phyloP scores from a whole-genome alignment of 2,329 filamentous ascomycete species.

The Fusarium pilosicola region DNA sequence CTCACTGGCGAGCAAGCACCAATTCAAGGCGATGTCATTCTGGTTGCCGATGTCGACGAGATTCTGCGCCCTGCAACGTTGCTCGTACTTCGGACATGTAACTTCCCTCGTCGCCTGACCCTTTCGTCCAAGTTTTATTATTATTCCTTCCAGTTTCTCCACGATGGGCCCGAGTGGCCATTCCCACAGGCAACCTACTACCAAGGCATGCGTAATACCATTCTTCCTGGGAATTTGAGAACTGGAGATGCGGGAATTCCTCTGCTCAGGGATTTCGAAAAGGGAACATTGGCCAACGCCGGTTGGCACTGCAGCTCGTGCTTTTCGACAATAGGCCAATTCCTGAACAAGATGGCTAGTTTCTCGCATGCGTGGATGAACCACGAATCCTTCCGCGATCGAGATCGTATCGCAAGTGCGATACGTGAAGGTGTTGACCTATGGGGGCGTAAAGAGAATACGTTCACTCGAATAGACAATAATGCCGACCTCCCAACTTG shows the following conservation, averaged over 20 bases:
- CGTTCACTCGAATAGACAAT: constrained; percentile 59
- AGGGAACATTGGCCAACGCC: constrained; percentile 58
- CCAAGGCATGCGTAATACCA: constrained; percentile 53
- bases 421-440: constrained; percentile 64
- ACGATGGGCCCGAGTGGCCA: constrained; percentile 56
- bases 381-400: constrained; percentile 57
- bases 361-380: constrained; percentile 68
- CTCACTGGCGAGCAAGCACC: constrained; percentile 56
- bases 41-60: constrained; percentile 71
- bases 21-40: constrained; percentile 61
- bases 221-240: constrained; percentile 64
- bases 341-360: constrained; percentile 65
- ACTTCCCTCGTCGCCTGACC: constrained; percentile 63
- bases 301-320: constrained; percentile 72
- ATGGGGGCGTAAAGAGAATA: constrained; percentile 61
- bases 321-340: constrained; percentile 65
- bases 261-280: constrained; percentile 53
- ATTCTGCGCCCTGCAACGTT: constrained; percentile 64
- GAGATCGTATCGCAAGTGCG: constrained; percentile 58
- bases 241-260: constrained; percentile 56
- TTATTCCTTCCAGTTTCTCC: constrained; percentile 66
- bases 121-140: constrained; percentile 65
- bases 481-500: constrained; percentile 65
- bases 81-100: constrained; percentile 59
- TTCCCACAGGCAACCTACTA: constrained; percentile 71